Base-by-base conservation (phyloP, 768 basidiomycete genomes). In the Rhodotorula taiwanensis region DNA sequence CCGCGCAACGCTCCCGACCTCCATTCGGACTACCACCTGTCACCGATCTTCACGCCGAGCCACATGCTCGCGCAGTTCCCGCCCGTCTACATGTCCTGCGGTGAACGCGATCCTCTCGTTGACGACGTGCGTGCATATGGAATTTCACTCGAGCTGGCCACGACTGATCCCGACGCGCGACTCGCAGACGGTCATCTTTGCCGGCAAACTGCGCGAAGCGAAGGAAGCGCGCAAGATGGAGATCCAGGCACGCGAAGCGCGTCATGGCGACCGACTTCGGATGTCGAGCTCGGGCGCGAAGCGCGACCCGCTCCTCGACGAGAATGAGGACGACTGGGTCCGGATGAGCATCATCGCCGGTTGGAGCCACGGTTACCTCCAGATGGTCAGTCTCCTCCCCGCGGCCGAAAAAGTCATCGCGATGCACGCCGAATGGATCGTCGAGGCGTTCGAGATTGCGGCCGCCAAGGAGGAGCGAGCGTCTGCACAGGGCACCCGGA, bases 321-420 rank as follows among this genome's bases (percentile, higher is more conserved):
- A 95, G 77, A 83, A 80, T 54, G 95, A 97, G 64, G 85, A 88
- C 66, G 92, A 95, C 74, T 93, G 92, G 92, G 90, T 95, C 7
- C 86, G 88, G 75, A 85, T 91, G 80, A 84, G 88, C 67, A 82
- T 97, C 60, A 89, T 94, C 76, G 87, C 88, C 34, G 93, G 93
- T 52, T 97, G 93, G 95, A 90, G 89, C 71, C 92, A 95, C 76
- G 94, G 91, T 42, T 97, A 91, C 78, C 81, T 95, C 71, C 94
- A 95, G 79, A 99, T 99, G 94, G 82, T 86, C 43, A 78, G 83
- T 28, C 76, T 97, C 70, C 88, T 99, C 83, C 71, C 69, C 7
- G 91, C 93, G 71, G 89, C 88, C 21, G 83, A 80, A 72, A 82
- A 81, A 71, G 87, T 86, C 27, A 85, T 93, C 67, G 80, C 83